Conservation (phyloP, 1,284 basidiomycete species). For the Grifola frondosa region DNA sequence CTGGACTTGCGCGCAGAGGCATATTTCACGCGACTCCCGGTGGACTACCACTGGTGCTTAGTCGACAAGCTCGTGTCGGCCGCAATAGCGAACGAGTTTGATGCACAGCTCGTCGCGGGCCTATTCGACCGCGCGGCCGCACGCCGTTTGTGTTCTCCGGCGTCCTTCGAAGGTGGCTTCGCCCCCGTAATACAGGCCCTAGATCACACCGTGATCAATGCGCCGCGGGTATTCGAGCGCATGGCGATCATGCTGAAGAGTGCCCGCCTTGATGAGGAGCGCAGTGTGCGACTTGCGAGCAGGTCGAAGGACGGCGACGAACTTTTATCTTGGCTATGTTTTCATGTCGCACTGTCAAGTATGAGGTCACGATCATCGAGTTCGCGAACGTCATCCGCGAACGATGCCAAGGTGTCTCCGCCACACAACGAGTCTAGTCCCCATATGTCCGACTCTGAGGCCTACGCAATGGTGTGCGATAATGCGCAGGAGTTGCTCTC, state of each 20-base stretch:
- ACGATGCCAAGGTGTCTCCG: too few relatives aligned
- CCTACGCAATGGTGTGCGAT: too few relatives aligned
- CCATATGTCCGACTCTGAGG: too few relatives aligned
- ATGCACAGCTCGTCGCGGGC: constrained; percentile 75
- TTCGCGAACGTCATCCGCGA: too few relatives aligned
- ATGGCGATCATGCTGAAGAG: constrained; percentile 76
- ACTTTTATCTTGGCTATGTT: too few relatives aligned
- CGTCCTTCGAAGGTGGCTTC: constrained; percentile 68
- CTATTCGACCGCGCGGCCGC: constrained; percentile 59
- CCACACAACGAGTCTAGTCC: too few relatives aligned
- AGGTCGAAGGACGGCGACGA: constrained; percentile 61
- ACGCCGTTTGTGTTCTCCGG: constrained; percentile 54
- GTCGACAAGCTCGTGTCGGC: constrained; percentile 73
- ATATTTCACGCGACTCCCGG: constrained; percentile 74
- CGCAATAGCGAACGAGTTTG: constrained; percentile 80
- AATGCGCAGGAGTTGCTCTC: too few relatives aligned
- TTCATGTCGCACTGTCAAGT: too few relatives aligned
- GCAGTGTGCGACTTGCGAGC: constrained; percentile 50
- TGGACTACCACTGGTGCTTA: constrained; percentile 61
- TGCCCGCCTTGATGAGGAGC: constrained; percentile 58
- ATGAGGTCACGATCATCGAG: too few relatives aligned
- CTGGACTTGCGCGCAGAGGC: constrained; percentile 86
- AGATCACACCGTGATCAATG: constrained; percentile 87
- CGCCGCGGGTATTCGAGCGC: constrained; percentile 81
- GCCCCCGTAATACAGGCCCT: constrained; percentile 67